Evolutionary conservation across 2,329 filamentous ascomycete genomes (phyloP).

Genomic region (Pseudocercospora ulei): DNA sequence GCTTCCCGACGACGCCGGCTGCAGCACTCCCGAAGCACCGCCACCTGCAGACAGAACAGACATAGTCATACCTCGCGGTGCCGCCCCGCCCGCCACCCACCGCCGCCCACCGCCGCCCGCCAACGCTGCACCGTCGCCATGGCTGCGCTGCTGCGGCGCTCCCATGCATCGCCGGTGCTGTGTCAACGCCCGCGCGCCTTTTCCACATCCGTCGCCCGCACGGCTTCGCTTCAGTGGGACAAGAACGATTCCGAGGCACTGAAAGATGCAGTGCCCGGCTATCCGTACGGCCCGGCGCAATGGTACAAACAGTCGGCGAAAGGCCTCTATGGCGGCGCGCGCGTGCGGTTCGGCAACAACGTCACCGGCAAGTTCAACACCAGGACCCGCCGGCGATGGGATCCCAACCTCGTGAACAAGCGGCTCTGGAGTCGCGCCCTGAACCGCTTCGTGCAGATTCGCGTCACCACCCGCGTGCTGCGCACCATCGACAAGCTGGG

Average conservation of each 20-base stretch:
- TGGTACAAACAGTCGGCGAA: constrained; percentile 72
- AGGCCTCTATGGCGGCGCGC: constrained; percentile 47
- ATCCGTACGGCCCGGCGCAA: constrained; percentile 61
- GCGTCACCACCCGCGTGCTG: constrained; percentile 58
- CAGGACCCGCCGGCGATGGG: constrained; percentile 64
- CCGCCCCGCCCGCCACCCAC: too few relatives aligned
- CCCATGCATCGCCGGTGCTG: constrained; percentile 10
- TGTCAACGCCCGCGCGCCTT: constrained; percentile 27
- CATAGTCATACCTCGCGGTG: too few relatives aligned
- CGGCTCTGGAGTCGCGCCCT: constrained; percentile 57
- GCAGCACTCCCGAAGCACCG: constrained; percentile 6
- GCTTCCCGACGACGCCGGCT: constrained; percentile 4
- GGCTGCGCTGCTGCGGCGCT: constrained; percentile 26
- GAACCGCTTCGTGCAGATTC: constrained; percentile 54
- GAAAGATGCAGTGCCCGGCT: constrained; percentile 40
- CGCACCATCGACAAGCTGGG: constrained; percentile 67
- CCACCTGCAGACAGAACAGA: too few relatives aligned
- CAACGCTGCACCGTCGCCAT: constrained; percentile 12
- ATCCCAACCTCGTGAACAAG: constrained; percentile 61
- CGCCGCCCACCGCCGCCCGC: neutral
- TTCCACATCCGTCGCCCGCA: constrained; percentile 27
- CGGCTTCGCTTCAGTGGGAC: constrained; percentile 28
- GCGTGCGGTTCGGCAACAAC: constrained; percentile 71
- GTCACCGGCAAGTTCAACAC: constrained; percentile 57
- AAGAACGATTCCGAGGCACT: constrained; percentile 30